Evolutionary conservation across 1,284 basidiomycete species (phyloP), one percentile per base, ranked within the genome.

Genomic region (Malassezia brasiliensis): DNA sequence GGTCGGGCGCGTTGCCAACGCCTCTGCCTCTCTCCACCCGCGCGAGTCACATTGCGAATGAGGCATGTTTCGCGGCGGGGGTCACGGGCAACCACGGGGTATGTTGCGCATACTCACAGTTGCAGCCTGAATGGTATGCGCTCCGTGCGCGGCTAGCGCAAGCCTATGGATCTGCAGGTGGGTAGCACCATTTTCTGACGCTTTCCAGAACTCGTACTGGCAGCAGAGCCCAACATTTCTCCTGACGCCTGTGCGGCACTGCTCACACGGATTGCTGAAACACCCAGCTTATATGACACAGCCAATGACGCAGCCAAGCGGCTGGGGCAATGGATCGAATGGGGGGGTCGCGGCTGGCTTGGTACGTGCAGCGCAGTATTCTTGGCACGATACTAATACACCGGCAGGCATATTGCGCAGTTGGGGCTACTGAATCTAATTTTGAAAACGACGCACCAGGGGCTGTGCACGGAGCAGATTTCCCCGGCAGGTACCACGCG

Each of bases 321-420:
- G 30, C 15, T 52, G 7, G 22, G 39, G 10, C 44, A 44, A 31
- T 57, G 55, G 55, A 28, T 37, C 1, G 39, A 41, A 47, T 57
- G 55, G 55, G 55, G 55, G 12, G 55, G 55, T 5, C 50, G 50
- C 8, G 55, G 55, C 32, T 57, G 55, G 55, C 40, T 57, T 14
- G 55, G 55, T 57, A 49, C 38, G 49, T 50, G 10, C n/a, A 7
- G 4, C 15, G 4, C 19, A 7, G 28, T 30, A n/a, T 7, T 30
- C 9, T 19, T 15, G 32, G 19, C 34, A 38, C 19, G 5, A 35
- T 17, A 17, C 31, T 47, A 47, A 47, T 28, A 4, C 2, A 20
- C 6, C 40, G 2, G 7, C 28, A 52, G 54, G 54, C 25, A 56
- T 56, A 14, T 30, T 52, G 31, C 54, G 54, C 25, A 56, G 54